Base-by-base conservation (phyloP, 768 basidiomycete species). In the Leccinellum rugosiceps region DNA sequence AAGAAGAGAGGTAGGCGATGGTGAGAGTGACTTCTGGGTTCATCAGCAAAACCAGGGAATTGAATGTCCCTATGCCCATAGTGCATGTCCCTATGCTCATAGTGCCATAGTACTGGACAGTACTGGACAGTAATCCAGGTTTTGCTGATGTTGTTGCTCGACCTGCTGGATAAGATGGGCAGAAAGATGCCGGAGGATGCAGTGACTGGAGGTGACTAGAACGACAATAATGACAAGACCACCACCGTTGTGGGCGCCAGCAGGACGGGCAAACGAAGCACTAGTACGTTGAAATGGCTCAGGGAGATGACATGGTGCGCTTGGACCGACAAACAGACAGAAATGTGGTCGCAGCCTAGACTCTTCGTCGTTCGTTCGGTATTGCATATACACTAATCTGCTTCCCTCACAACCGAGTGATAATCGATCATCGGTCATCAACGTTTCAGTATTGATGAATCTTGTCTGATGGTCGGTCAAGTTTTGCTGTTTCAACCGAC, bases 1-100 rank as follows among this genome's bases (percentile, higher is more conserved):
- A 83, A 64, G 82, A 82, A 52, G 80, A 83, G 48, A 74, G 71
- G 53, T 74, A 83, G 65, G 75, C 75, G 35, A 75, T 78, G 73
- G n/a, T n/a, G n/a, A n/a, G n/a, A n/a, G n/a, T n/a, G n/a, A n/a
- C n/a, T n/a, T n/a, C n/a, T n/a, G n/a, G n/a, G n/a, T n/a, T n/a
- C n/a, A n/a, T n/a, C n/a, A n/a, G n/a, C n/a, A n/a, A n/a, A n/a
- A n/a, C n/a, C n/a, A n/a, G n/a, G n/a, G n/a, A n/a, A n/a, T n/a
- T n/a, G n/a, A n/a, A n/a, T n/a, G n/a, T n/a, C n/a, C n/a, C n/a
- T n/a, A n/a, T n/a, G n/a, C n/a, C n/a, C n/a, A n/a, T n/a, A n/a
- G n/a, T n/a, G n/a, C n/a, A n/a, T n/a, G n/a, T n/a, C n/a, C n/a
- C n/a, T n/a, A n/a, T n/a, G n/a, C n/a, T n/a, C n/a, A n/a, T n/a